phyloP scores from a whole-genome alignment of 2,329 filamentous ascomycete species.

The Biscogniauxia mediterranea region DNA sequence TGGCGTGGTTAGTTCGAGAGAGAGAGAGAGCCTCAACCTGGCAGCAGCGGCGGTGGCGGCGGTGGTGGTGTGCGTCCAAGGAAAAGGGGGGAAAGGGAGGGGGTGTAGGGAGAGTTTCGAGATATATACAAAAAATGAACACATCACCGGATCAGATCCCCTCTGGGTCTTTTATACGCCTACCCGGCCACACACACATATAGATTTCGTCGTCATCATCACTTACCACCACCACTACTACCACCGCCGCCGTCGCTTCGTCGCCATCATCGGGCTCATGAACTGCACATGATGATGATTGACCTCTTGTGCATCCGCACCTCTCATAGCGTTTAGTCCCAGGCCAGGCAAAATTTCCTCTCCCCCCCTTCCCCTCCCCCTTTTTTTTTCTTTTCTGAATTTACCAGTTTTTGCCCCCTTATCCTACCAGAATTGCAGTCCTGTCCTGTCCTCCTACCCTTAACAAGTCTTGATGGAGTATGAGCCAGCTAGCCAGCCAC shows the following conservation, averaged over 20 bases:
- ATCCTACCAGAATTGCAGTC: neutral
- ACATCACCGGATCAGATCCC: neutral
- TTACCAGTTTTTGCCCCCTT: neutral
- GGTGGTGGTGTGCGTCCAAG: neutral
- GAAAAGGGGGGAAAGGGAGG: too few species aligned
- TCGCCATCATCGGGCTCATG: neutral
- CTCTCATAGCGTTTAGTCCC: neutral
- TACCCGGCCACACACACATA: neutral
- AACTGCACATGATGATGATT: neutral
- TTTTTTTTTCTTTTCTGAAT: too few species aligned
- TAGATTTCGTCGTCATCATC: too few species aligned
- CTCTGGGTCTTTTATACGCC: neutral
- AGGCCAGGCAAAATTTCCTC: too few species aligned
- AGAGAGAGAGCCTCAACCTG: neutral
- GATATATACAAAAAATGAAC: neutral
- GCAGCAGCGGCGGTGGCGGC: too few species aligned
- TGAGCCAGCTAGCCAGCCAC: neutral
- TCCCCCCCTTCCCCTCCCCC: too few species aligned
- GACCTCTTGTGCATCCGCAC: neutral
- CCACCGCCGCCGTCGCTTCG: neutral
- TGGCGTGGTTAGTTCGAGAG: neutral
- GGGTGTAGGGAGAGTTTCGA: neutral
- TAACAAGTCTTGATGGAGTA: too few species aligned
- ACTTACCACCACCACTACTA: too few species aligned
- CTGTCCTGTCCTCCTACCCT: too few species aligned